Evolutionary conservation across 2,329 filamentous ascomycete genomes (phyloP), one percentile per base, ranked within the genome.

Genomic region (Claviceps purpurea): DNA sequence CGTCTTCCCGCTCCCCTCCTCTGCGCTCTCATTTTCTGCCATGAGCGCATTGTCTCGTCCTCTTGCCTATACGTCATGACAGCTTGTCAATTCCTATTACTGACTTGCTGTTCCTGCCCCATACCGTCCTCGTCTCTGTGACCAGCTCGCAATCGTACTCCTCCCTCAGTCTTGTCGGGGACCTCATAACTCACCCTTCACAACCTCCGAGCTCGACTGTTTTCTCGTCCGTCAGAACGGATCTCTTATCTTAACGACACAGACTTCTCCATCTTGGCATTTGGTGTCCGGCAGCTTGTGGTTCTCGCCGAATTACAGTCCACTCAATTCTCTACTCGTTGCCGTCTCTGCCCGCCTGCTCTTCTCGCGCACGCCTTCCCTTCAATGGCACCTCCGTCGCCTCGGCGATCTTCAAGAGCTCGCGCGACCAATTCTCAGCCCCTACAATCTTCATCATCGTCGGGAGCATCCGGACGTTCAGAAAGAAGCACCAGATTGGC

Each of bases 371-470:
- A 46, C 44, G 30, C 44, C 59, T 22, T 42, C 66, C 72, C 72
- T 67, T 73, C 72, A 74, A 79, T 79, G 78, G 77, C 78, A 74
- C 77, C 73, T 64, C 72, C 72, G 61, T 79, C 85, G 65, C 87
- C 87, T 67, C 85, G 91, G 72, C 87, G 91, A 68, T 95, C 90
- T 64, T 93, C 90, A 70, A 84, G 91, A 78, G 89, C 89, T 74
- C 87, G 88, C 66, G 82, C 82, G 64, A 82, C 81, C 61, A 86
- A 90, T 73, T 78, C 83, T 63, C 79, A 81, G 70, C 81, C 84
- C 61, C 83, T 88, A 61, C 84, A 88, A 61, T 88, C 86, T 57
- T 89, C 86, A 56, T 82, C 86, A 49, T 91, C 88, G 43, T 90
- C 83, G 55, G 85, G 85, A 63, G 83, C 86, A 43, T 90, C 87